phyloP scores from a whole-genome alignment of 2,329 filamentous ascomycete species.

The Neurospora sp. region DNA sequence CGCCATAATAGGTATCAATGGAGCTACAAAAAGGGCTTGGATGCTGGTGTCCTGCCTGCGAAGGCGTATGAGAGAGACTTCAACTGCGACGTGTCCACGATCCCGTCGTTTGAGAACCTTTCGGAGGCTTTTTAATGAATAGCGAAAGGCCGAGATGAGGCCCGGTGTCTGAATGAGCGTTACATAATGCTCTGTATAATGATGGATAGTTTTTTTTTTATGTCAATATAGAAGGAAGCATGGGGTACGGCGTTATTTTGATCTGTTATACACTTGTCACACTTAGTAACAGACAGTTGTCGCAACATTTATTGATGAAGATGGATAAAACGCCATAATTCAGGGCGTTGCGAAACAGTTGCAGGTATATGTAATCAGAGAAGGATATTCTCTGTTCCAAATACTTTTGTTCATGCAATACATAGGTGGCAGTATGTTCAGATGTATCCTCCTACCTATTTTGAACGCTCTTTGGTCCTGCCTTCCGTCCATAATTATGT shows the following conservation, averaged over 20 bases:
- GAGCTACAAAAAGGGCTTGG: constrained; percentile 78
- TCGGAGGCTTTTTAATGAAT: constrained; percentile 37
- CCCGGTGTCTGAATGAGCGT: not conserved
- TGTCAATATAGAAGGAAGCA: not conserved
- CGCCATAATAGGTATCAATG: constrained; percentile 50
- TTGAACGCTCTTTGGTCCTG: too few relatives aligned
- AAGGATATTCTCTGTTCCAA: not conserved
- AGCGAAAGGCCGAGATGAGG: not conserved
- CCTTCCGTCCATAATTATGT: not conserved
- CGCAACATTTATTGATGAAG: too few relatives aligned
- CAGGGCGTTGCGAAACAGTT: too few relatives aligned
- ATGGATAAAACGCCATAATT: too few relatives aligned
- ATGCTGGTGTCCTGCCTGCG: constrained; percentile 66
- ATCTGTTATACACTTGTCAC: not conserved
- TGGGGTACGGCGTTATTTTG: not conserved
- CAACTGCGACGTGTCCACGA: constrained; percentile 46
- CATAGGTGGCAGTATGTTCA: too few relatives aligned
- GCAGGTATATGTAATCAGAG: too few relatives aligned
- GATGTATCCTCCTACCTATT: too few relatives aligned
- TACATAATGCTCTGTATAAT: not conserved
- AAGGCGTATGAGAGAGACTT: constrained; percentile 65
- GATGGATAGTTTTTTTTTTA: not conserved
- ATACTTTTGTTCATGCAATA: too few relatives aligned
- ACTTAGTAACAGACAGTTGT: too few relatives aligned
- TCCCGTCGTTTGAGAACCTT: constrained; percentile 44